phyloP scores from a whole-genome alignment of 345 rosid genomes.

The Mallotus nudiflorus region DNA sequence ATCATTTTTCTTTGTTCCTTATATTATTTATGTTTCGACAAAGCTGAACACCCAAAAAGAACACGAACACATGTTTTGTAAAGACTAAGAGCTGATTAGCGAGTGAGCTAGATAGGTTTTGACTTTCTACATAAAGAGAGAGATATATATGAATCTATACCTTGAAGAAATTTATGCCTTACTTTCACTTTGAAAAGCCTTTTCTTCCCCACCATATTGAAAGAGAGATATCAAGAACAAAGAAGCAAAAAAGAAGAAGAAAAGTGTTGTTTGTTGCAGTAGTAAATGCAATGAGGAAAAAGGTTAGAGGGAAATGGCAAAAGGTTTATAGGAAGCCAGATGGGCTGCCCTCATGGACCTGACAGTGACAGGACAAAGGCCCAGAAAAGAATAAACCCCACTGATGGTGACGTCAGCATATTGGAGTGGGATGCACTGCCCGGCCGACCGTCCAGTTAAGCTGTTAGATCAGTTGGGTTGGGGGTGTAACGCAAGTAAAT shows the following conservation, averaged over 20 bases:
- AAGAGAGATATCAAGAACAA: conserved; percentile 11
- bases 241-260: not conserved
- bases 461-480: too few relatives aligned
- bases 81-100: too few relatives aligned
- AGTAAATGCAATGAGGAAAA: not conserved
- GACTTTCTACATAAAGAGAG: too few relatives aligned
- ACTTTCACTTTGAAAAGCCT: conserved; percentile 39
- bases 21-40: too few relatives aligned
- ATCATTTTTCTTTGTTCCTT: not conserved
- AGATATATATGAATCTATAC: too few relatives aligned
- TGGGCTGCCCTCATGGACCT: conserved; percentile 42
- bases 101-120: too few relatives aligned
- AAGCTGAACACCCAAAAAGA: too few relatives aligned
- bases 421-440: not conserved
- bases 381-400: conserved; percentile 40
- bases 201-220: conserved; percentile 34
- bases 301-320: not conserved
- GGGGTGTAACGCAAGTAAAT: too few relatives aligned
- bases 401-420: conserved; percentile 14
- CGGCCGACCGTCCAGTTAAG: conserved; percentile 16
- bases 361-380: conserved; percentile 46
- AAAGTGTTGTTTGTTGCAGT: too few relatives aligned
- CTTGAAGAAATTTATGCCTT: conserved; percentile 40
- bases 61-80: too few relatives aligned
- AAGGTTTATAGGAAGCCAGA: conserved; percentile 20